These are phyloP conservation scores for Periconia sp. DNA, from an alignment of 2,329 filamentous ascomycete species.

Conservation along the genomic window DNA sequence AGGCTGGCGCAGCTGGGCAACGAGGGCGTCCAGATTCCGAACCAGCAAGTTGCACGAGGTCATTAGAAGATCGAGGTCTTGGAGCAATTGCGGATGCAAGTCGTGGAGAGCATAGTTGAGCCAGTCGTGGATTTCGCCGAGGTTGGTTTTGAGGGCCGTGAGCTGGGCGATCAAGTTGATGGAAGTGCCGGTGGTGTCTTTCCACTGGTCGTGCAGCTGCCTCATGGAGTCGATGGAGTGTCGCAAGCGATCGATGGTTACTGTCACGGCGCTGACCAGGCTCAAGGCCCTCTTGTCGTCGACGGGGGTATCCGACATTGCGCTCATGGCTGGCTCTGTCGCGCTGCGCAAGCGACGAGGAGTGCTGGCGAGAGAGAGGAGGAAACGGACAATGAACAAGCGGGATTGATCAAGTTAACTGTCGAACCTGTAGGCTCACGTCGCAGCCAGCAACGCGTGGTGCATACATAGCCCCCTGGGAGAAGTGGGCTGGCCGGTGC, in stretches of 20 bases:
- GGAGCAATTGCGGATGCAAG: slow-evolving; percentile 38
- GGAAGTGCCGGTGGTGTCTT: slow-evolving; percentile 28
- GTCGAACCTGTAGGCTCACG: not conserved
- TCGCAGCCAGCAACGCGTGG: slow-evolving; percentile 14
- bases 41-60: slow-evolving; percentile 33
- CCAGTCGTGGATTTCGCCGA: slow-evolving; percentile 39
- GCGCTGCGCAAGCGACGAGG: not conserved
- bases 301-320: slow-evolving; percentile 25
- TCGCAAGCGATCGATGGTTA: slow-evolving; percentile 34
- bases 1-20: slow-evolving; percentile 28
- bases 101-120: slow-evolving; percentile 36
- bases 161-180: slow-evolving; percentile 42
- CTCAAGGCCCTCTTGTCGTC: slow-evolving; percentile 34
- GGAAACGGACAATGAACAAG: not conserved
- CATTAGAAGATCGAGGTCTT: slow-evolving; percentile 36
- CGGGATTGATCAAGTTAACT: not conserved
- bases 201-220: slow-evolving; percentile 39
- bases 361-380: slow-evolving; percentile 1
- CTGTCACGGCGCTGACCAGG: slow-evolving; percentile 29
- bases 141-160: slow-evolving; percentile 35
- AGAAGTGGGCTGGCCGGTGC: slow-evolving; percentile 3
- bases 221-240: slow-evolving; percentile 35
- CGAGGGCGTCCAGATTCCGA: slow-evolving; percentile 30
- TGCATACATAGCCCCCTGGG: slow-evolving; percentile 11
- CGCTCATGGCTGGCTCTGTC: slow-evolving; percentile 5